phyloP scores from a whole-genome alignment of 331 rosid genomes.

The Saraca asoca region DNA sequence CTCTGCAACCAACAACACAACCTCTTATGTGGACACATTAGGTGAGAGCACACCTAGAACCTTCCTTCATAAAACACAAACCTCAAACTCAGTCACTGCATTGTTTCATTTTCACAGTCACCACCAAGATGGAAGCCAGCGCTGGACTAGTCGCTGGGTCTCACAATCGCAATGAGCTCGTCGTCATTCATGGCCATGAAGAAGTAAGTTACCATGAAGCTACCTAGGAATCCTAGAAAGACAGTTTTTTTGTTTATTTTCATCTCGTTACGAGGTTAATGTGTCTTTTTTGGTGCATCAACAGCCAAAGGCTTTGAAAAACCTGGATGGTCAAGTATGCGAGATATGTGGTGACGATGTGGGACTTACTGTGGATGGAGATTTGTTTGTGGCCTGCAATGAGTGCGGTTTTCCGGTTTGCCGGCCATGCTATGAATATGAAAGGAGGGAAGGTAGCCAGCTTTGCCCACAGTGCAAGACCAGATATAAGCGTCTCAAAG shows the following conservation, averaged over 20 bases:
- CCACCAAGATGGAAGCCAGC: constrained; percentile 88
- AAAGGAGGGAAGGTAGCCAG: constrained; percentile 89
- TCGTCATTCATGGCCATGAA: constrained; percentile 96
- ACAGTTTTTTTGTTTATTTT: not conserved
- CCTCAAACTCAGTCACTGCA: constrained; percentile 21
- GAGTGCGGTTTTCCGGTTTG: constrained; percentile 98
- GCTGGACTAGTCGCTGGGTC: constrained; percentile 99
- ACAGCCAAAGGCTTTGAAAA: constrained; percentile 82
- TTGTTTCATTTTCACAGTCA: constrained; percentile 36
- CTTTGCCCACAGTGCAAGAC: constrained; percentile 96
- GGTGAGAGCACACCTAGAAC: constrained; percentile 34
- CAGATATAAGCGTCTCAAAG: constrained; percentile 90
- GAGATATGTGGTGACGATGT: constrained; percentile 97
- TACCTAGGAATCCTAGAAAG: not conserved
- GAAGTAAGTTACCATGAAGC: constrained; percentile 54
- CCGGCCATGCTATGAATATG: constrained; percentile 96
- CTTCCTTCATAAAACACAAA: constrained; percentile 44
- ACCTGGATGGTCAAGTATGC: constrained; percentile 94
- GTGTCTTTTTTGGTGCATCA: constrained; percentile 36
- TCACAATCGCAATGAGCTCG: constrained; percentile 98
- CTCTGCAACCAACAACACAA: constrained; percentile 76
- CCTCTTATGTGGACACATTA: constrained; percentile 55
- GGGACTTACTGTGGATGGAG: constrained; percentile 91
- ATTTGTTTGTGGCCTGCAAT: constrained; percentile 92
- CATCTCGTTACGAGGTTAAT: not conserved